phyloP scores from a whole-genome alignment of 306 rosid species.

The Alnus glutinosa region DNA sequence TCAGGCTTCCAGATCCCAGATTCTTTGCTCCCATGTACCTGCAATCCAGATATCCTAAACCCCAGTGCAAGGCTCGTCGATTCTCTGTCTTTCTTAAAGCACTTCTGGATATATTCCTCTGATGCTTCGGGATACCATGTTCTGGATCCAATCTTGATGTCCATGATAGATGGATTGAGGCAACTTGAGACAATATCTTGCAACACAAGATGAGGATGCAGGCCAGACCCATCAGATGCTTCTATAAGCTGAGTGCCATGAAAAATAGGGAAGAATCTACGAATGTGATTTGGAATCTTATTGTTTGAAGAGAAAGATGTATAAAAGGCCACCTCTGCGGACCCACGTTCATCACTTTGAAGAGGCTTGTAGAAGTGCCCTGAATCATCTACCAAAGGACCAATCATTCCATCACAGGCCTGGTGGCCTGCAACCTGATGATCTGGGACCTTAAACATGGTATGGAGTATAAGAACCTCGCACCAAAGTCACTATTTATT shows the following conservation, averaged over 20 bases:
- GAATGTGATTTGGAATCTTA: constrained; percentile 38
- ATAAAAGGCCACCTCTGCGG: constrained; percentile 57
- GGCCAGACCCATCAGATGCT: constrained; percentile 81
- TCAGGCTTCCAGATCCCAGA: constrained; percentile 59
- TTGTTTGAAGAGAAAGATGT: constrained; percentile 32
- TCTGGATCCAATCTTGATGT: constrained; percentile 79
- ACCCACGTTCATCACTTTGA: constrained; percentile 58
- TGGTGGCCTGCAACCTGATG: constrained; percentile 93
- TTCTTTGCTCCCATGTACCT: constrained; percentile 34
- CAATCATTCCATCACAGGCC: constrained; percentile 54
- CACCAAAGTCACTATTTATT: neutral
- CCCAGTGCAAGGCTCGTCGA: constrained; percentile 49
- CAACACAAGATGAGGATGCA: constrained; percentile 61
- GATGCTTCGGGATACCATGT: constrained; percentile 73
- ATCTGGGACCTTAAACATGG: constrained; percentile 69
- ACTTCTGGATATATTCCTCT: constrained; percentile 56
- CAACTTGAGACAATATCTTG: constrained; percentile 41
- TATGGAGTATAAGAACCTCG: constrained; percentile 23
- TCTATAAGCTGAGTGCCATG: constrained; percentile 48
- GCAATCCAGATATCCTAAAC: constrained; percentile 76
- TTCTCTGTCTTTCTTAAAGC: constrained; percentile 53
- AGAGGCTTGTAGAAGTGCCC: constrained; percentile 89
- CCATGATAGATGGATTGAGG: constrained; percentile 51
- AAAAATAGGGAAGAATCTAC: constrained; percentile 57
- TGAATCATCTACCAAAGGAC: constrained; percentile 73